Conservation (phyloP, 2,329 filamentous ascomycete genomes). For the Aspergillus clavatus region DNA sequence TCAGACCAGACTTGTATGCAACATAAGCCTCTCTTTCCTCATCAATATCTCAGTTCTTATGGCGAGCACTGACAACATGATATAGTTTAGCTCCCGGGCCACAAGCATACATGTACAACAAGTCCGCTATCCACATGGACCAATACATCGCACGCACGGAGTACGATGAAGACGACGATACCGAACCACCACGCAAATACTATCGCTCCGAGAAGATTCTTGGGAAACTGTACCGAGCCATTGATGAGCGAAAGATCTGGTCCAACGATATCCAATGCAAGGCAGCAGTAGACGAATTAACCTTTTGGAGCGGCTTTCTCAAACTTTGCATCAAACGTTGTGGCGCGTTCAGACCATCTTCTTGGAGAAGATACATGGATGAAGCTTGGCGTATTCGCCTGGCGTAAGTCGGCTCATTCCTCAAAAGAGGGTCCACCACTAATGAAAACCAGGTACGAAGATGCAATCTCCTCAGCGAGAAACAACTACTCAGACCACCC, state of each 20-base stretch:
- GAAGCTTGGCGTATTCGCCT: constrained; percentile 13
- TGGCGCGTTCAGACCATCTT: constrained; percentile 2
- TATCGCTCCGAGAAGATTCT: constrained; percentile 66
- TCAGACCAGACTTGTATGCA: constrained; percentile 55
- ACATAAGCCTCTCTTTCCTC: background rate
- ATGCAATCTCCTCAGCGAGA: constrained; percentile 47
- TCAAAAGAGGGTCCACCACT: constrained; percentile 1
- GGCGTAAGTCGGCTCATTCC: constrained; percentile 1
- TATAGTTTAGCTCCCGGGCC: constrained; percentile 23
- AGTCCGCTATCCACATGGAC: constrained; percentile 38
- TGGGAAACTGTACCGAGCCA: constrained; percentile 64
- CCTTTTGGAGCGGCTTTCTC: constrained; percentile 15
- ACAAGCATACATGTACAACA: constrained; percentile 28
- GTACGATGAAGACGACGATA: constrained; percentile 45
- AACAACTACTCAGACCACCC: constrained; percentile 41
- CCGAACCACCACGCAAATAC: constrained; percentile 48
- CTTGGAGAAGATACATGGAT: constrained; percentile 11
- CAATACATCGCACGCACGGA: constrained; percentile 47
- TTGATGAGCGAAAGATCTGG: constrained; percentile 64
- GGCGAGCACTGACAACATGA: background rate
- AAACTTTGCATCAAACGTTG: constrained; percentile 5
- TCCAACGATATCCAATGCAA: constrained; percentile 12
- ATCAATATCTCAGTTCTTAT: background rate
- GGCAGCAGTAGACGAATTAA: constrained; percentile 1
- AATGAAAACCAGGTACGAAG: constrained; percentile 46